Conservation (phyloP, 2,329 filamentous ascomycete species). For the Fusarium sublunatum region DNA sequence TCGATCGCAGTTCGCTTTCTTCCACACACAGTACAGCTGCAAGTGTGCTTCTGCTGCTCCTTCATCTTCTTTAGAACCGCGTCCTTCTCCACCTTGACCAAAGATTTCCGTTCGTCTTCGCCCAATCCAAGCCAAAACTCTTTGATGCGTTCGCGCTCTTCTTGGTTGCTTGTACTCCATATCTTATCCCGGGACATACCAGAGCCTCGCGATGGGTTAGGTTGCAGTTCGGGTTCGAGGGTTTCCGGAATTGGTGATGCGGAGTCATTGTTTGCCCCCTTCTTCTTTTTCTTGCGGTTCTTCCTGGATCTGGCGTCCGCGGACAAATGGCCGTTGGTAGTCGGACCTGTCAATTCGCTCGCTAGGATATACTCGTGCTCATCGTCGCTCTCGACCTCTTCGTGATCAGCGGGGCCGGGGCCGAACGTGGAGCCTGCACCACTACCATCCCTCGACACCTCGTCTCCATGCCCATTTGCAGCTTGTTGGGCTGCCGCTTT, state of each 20-base stretch:
- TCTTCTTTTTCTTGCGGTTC: conserved; percentile 77
- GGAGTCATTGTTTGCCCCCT: conserved; percentile 47
- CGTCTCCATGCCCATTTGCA: conserved; percentile 56
- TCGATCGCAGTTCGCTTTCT: conserved; percentile 97
- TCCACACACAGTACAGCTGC: conserved; percentile 96
- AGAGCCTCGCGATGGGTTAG: conserved; percentile 50
- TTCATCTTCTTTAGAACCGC: conserved; percentile 99
- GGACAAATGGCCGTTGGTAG: conserved; percentile 47
- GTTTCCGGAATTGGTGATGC: conserved; percentile 36
- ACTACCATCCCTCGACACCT: conserved; percentile 41
- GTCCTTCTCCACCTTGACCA: conserved; percentile 99
- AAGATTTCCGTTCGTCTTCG: conserved; percentile 91
- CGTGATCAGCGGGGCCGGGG: conserved; percentile 55
- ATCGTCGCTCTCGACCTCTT: conserved; percentile 67
- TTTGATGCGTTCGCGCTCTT: conserved; percentile 97
- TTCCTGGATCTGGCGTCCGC: conserved; percentile 64
- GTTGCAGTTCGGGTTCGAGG: conserved; percentile 35
- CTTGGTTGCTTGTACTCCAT: conserved; percentile 94
- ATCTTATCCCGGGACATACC: conserved; percentile 82
- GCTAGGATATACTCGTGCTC: conserved; percentile 59
- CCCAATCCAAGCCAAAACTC: conserved; percentile 96
- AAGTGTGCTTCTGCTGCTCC: conserved; percentile 99
- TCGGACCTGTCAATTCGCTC: conserved; percentile 45
- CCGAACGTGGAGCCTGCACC: conserved; percentile 39
- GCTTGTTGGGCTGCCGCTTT: conserved; percentile 64